Evolutionary conservation across 352 stramenopile genomes (phyloP), one percentile per base, ranked within the genome.

Genomic region (Phytophthora multivora): DNA sequence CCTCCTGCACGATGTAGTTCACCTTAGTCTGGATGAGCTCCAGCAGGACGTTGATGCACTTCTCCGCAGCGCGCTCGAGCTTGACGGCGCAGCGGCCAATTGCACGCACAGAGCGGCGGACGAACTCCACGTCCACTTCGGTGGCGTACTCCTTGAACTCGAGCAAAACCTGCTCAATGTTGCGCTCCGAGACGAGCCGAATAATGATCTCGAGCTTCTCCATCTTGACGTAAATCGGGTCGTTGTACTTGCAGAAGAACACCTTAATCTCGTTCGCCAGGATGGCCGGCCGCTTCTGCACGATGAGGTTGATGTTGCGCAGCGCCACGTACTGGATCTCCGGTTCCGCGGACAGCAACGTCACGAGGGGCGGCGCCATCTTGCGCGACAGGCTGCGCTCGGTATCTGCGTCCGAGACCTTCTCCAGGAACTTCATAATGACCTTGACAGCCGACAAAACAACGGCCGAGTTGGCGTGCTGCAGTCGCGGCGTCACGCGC

Each of bases 121-220:
- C 97, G 85, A 99, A 99, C 69, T 99, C 98, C 12, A 99, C 97
- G 71, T 99, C 98, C 6, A 99, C 97, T 60, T 99, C 97, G 2
- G 95, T 98, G 8, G 98, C 95, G 79, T 99, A 99, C 77, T 99
- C 97, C 82, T 99, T 99, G 46, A 99, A 91, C 77, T 99, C 98
- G 2, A 99, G 80, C 43, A 99, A 79, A 65, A 95, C 93, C 80
- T 99, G 97, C 67, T 99, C 98, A 69, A 99, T 98, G 79, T 99
- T 99, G 50, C 93, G 88, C 72, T 99, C 97, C 12, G 86, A 97
- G 2, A 98, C 97, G 2, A 99, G 74, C 21, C 98, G 97, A 54
- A 99, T 99, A 57, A 99, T 99, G 63, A 99, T 99, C 75, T 99
- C 97, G 11, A 99, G 84, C 75, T 99, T 99, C 73, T 99, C 97